Conservation (phyloP, 768 basidiomycete species). For the Panaeolus cyanescens region DNA sequence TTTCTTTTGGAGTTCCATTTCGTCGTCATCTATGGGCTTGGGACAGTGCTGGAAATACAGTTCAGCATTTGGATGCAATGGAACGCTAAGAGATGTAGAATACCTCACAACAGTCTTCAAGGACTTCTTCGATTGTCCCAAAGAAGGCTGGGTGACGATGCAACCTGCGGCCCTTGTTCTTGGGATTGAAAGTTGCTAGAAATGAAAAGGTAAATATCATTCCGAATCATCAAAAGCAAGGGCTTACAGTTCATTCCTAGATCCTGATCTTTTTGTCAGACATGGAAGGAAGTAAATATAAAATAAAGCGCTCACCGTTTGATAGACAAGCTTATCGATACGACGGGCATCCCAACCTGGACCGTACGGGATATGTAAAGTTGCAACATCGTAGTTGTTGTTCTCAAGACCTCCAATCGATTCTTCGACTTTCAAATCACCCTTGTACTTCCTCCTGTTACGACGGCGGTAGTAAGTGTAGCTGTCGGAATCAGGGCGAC, state of each 20-base stretch:
- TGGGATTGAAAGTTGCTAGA: conserved; percentile 61
- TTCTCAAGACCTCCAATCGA: conserved; percentile 48
- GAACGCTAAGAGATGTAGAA: not conserved
- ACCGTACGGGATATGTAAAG: conserved; percentile 62
- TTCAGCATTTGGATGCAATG: not conserved
- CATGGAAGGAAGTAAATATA: not conserved
- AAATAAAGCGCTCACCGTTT: conserved; percentile 42
- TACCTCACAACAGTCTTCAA: conserved; percentile 67
- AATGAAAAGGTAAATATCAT: not conserved
- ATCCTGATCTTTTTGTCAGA: conserved; percentile 34
- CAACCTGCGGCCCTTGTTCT: conserved; percentile 58
- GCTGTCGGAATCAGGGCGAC: conserved; percentile 37
- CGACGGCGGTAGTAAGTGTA: conserved; percentile 9
- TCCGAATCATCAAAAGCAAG: not conserved
- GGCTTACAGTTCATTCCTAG: conserved; percentile 58
- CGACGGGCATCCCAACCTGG: conserved; percentile 58
- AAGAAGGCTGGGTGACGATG: conserved; percentile 70
- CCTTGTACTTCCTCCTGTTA: conserved; percentile 46
- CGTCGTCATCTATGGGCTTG: conserved; percentile 55
- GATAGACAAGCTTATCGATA: conserved; percentile 58
- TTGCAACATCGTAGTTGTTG: conserved; percentile 58
- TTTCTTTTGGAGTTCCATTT: conserved; percentile 48
- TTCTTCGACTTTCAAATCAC: conserved; percentile 52
- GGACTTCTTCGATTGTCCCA: conserved; percentile 54
- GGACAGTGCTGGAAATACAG: conserved; percentile 50